Percentiles rank a stretch among this genome's conserved stretches.
phyloP scores from a whole-genome alignment of 441 rosid species.

The Hypseocharis bilobata region DNA sequence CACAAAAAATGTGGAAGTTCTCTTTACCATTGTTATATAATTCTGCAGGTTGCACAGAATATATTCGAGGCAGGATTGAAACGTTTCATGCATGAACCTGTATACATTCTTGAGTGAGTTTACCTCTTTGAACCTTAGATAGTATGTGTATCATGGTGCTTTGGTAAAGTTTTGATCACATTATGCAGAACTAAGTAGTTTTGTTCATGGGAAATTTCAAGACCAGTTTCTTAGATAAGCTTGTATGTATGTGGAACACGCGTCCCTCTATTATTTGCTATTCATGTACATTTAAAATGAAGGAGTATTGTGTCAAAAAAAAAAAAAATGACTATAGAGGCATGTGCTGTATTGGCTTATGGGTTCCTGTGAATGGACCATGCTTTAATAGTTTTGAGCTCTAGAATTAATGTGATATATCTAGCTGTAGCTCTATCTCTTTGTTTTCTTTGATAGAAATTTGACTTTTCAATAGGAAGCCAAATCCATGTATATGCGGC shows the following conservation, averaged over 20 bases:
- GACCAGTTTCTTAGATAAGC: neutral
- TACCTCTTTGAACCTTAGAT: slow-evolving; percentile 9
- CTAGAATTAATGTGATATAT: no score
- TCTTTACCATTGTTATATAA: slow-evolving; percentile 16
- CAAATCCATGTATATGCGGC: no score
- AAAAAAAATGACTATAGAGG: neutral
- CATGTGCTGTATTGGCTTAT: neutral
- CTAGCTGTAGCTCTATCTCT: neutral
- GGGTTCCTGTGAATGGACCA: no score
- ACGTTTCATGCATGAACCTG: slow-evolving; percentile 87
- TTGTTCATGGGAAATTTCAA: neutral
- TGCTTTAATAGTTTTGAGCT: no score
- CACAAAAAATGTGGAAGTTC: neutral
- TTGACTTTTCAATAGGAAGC: no score
- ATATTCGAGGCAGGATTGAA: slow-evolving; percentile 90
- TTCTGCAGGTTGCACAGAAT: slow-evolving; percentile 72
- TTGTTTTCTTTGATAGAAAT: neutral
- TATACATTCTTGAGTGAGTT: slow-evolving; percentile 84
- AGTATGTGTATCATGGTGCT: slow-evolving; percentile 8
- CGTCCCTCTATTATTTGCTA: neutral
- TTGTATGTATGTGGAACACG: neutral
- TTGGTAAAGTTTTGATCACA: slow-evolving; percentile 9
- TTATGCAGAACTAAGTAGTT: neutral
- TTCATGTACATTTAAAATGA: neutral
- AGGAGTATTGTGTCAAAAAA: neutral